Base-by-base conservation (phyloP, 768 basidiomycete genomes). In the Pluteus cervinus region DNA sequence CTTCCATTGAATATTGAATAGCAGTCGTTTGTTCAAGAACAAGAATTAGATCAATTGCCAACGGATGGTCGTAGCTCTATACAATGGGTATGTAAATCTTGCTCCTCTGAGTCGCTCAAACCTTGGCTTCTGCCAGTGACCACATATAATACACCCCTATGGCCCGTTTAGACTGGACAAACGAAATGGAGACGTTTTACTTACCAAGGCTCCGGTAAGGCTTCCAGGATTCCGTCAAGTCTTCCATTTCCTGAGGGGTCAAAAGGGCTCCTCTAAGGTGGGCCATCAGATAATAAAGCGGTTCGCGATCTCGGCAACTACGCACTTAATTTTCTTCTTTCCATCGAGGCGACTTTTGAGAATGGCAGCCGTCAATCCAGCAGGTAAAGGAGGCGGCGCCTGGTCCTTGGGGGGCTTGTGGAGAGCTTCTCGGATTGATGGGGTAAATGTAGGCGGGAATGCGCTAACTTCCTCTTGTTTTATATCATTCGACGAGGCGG, bases 81-180 rank as follows among this genome's bases (percentile, higher is more conserved):
- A n/a, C n/a, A n/a, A n/a, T n/a, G n/a, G n/a, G n/a, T n/a, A n/a
- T n/a, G n/a, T n/a, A n/a, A n/a, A n/a, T n/a, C n/a, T n/a, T n/a
- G n/a, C n/a, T n/a, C n/a, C n/a, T n/a, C n/a, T n/a, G n/a, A n/a
- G n/a, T n/a, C n/a, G n/a, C n/a, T n/a, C n/a, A n/a, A n/a, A n/a
- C n/a, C n/a, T n/a, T n/a, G n/a, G 53, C 57, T 41, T 78, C 75
- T 7, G 78, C 75, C 39, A 88, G 64, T 2, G 82, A 74, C 88
- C 88, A 92, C 86, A 89, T 90, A 59, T 86, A 89, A 58, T 83
- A 89, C 16, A 86, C 82, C 36, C 74, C 82, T 84, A 45, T 23
- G 31, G 11, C 8, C 12, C 23, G 20, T 25, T n/a, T 16, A 37
- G 31, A 40, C 22, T 24, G 29, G 28, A n/a, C n/a, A n/a, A 16